Conservation (phyloP, 306 rosid genomes). For the Lablab purpureus region DNA sequence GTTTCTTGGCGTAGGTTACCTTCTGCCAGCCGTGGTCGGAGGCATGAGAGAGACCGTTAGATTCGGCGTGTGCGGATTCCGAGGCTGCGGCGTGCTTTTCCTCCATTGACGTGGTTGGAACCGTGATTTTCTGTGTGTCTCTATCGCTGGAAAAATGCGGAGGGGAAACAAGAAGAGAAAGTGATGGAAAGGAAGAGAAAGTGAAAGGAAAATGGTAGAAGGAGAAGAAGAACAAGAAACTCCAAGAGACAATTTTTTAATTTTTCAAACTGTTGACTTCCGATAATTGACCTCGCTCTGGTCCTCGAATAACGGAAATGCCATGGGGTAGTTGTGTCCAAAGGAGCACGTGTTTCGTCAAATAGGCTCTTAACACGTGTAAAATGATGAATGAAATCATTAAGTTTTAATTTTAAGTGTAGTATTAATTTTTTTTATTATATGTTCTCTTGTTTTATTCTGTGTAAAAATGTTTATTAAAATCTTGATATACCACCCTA, state of each 20-base stretch:
- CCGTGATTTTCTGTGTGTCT: not conserved
- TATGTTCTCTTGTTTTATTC: too few species aligned
- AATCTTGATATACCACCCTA: too few species aligned
- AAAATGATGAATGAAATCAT: too few species aligned
- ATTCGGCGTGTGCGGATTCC: constrained; percentile 34
- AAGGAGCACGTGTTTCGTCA: constrained; percentile 48
- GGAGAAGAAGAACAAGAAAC: not conserved
- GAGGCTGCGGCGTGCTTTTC: constrained; percentile 45
- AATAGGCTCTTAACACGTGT: constrained; percentile 45
- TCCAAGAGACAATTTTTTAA: constrained; percentile 14
- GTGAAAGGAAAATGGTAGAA: constrained; percentile 16
- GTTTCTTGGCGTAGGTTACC: constrained; percentile 86
- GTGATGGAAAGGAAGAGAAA: constrained; percentile 32
- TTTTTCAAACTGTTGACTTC: constrained; percentile 51
- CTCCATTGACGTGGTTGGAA: constrained; percentile 54
- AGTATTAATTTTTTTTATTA: too few species aligned
- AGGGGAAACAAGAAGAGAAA: not conserved
- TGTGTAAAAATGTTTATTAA: too few species aligned
- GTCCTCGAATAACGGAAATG: constrained; percentile 44
- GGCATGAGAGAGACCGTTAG: constrained; percentile 36
- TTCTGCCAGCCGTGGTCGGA: constrained; percentile 95
- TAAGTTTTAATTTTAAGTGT: too few species aligned
- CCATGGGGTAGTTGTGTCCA: constrained; percentile 51
- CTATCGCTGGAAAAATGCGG: constrained; percentile 27
- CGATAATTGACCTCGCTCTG: constrained; percentile 46